phyloP scores from a whole-genome alignment of 371 early-diverging fungal species.

The Entomophthora muscae region DNA sequence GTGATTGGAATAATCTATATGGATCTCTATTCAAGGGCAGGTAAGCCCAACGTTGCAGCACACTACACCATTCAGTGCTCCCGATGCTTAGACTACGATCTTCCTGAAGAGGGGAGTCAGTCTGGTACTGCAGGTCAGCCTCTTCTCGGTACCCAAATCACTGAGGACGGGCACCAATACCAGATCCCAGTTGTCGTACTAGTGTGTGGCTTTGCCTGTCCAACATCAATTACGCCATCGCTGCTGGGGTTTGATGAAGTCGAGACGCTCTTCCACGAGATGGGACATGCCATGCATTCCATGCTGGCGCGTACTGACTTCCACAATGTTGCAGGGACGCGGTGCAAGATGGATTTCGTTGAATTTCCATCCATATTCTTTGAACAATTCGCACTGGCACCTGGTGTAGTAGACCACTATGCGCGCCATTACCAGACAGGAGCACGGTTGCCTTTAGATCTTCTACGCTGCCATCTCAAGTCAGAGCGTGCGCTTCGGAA shows the following conservation, averaged over 20 bases:
- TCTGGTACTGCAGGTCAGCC: constrained; percentile 10
- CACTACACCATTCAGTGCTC: constrained; percentile 91
- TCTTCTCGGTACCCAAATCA: constrained; percentile 16
- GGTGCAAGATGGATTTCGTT: constrained; percentile 88
- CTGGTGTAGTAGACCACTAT: constrained; percentile 45
- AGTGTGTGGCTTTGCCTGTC: constrained; percentile 44
- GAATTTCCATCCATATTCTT: constrained; percentile 91
- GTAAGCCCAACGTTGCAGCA: constrained; percentile 71
- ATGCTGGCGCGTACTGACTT: constrained; percentile 86
- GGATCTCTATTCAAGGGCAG: constrained; percentile 58
- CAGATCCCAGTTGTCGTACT: constrained; percentile 64
- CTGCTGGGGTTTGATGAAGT: constrained; percentile 52
- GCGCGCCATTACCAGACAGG: constrained; percentile 47
- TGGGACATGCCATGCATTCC: constrained; percentile 97
- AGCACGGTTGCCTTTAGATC: constrained; percentile 22
- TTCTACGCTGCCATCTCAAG: constrained; percentile 28
- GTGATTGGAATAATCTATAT: constrained; percentile 83
- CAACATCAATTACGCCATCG: constrained; percentile 18
- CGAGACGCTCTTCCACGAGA: constrained; percentile 94
- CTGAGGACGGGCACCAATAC: constrained; percentile 26
- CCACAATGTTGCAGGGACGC: constrained; percentile 87
- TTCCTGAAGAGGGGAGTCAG: constrained; percentile 14
- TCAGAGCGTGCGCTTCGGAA: constrained; percentile 32
- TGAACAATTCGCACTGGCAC: constrained; percentile 73
- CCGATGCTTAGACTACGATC: constrained; percentile 56